These are phyloP conservation scores for Gnetum montanum DNA, from an alignment of 75 land plant species.

Conservation along the genomic window DNA sequence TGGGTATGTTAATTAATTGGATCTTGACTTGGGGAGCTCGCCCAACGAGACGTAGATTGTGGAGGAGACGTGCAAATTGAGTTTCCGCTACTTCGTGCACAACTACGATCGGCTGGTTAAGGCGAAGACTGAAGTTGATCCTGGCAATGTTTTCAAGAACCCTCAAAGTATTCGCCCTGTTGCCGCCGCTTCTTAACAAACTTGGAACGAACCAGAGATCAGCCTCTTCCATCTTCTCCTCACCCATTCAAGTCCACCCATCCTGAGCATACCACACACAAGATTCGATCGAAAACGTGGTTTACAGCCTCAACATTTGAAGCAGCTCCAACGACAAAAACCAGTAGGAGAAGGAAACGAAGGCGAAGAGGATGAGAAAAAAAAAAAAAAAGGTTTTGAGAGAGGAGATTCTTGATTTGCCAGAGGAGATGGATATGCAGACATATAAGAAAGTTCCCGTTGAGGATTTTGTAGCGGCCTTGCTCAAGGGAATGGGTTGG, in stretches of 20 bases:
- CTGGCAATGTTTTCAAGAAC: conserved; percentile 10
- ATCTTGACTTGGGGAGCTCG: conserved; percentile 6
- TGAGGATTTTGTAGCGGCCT: no score
- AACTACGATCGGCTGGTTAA: conserved; percentile 8
- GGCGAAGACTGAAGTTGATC: conserved; percentile 7
- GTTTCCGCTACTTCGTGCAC: conserved; percentile 1
- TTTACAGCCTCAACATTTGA: no score
- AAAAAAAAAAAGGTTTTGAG: no score
- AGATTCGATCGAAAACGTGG: no score
- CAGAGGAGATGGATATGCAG: no score
- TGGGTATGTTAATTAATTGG: conserved; percentile 6
- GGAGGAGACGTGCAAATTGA: not conserved
- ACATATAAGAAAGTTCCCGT: no score
- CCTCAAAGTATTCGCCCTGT: conserved; percentile 11
- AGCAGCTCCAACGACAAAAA: no score
- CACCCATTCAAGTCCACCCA: not conserved
- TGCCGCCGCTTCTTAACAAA: conserved; percentile 5
- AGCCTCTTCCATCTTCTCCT: not conserved
- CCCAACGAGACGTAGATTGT: not conserved
- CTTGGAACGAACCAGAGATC: not conserved
- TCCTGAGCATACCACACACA: not conserved
- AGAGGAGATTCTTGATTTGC: no score
- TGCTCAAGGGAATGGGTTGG: no score
- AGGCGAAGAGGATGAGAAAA: no score
- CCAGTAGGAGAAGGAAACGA: no score